Conservation (phyloP, 768 basidiomycete species). For the Mycena kentingensis region DNA sequence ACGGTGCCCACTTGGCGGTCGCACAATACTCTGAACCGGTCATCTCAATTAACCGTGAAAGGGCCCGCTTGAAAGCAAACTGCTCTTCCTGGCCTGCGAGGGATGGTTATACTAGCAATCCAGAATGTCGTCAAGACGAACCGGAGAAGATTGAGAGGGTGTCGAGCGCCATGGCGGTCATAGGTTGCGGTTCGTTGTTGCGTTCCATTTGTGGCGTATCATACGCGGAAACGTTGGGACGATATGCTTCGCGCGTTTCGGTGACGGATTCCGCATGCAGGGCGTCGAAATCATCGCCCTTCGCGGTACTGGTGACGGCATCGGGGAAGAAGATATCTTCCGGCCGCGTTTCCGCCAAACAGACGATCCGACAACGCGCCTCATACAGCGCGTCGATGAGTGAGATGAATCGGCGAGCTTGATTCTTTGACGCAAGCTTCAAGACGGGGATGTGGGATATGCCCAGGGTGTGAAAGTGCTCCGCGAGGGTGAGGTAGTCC, state of each 20-base stretch:
- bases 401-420: constrained; percentile 60
- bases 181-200: too few species aligned
- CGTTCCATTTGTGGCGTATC: constrained; percentile 35
- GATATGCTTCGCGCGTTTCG: constrained; percentile 50
- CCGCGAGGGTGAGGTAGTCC: constrained; percentile 58
- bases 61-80: constrained; percentile 63
- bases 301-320: constrained; percentile 23
- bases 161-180: too few species aligned
- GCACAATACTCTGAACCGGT: constrained; percentile 40
- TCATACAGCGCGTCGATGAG: constrained; percentile 62
- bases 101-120: too few species aligned
- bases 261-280: constrained; percentile 49
- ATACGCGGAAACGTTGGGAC: constrained; percentile 61
- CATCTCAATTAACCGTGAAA: constrained; percentile 63
- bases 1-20: constrained; percentile 38
- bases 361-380: constrained; percentile 39
- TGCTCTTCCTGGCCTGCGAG: constrained; percentile 63
- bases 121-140: too few species aligned
- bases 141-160: too few species aligned
- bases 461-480: constrained; percentile 49
- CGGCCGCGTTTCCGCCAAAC: constrained; percentile 40
- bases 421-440: constrained; percentile 53
- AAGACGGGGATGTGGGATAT: constrained; percentile 54
- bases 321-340: constrained; percentile 61
- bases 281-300: constrained; percentile 30